Base-by-base conservation (phyloP, 2,329 filamentous ascomycete species). In the Fusarium beomiforme region DNA sequence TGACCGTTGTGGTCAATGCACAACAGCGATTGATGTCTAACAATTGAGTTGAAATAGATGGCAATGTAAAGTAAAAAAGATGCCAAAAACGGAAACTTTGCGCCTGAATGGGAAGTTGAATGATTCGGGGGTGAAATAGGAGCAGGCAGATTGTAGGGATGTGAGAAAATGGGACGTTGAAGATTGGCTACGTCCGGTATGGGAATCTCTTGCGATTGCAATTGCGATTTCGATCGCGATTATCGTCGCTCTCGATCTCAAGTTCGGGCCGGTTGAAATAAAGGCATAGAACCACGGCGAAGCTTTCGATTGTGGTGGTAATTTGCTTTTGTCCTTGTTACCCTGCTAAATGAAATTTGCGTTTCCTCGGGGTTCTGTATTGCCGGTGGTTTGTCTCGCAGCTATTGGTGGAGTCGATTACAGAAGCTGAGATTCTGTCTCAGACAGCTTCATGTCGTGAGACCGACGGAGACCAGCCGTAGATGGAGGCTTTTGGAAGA, bases 1-100 rank as follows among this genome's bases (percentile, higher is more conserved):
- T 49, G 36, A 49, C 58, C 29, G 59, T 36, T 44, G 26, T 62
- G 64, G 69, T 57, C 69, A 54, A 70, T 71, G 69, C 69, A 63
- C 69, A 37, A 21, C 46, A 33, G 36, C 26, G 54, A 55, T 50
- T 69, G 51, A 46, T 37, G 37, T 36, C 53, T 69, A 67, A 42
- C 46, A 64, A 68, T 59, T 43, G 55, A 65, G 53, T 33, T 36
- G 54, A 39, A 49, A 21, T n/a, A 44, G 44, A 54, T 49, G 56
- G 64, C 21, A 39, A 70, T 46, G 51, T 39, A n/a, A 54, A 70
- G 49, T 34, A 33, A 39, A 39, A 53, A 31, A 17, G 34, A n/a
- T 23, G 53, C 23, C 43, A 43, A 33, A 34, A 37, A 39, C 39
- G 50, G 64, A 68, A 57, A 24, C 42, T 29, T 31, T 49, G 47